These are phyloP conservation scores for Acephala macrosclerotiorum DNA, from an alignment of 2,329 filamentous ascomycete species.

Conservation along the genomic window DNA sequence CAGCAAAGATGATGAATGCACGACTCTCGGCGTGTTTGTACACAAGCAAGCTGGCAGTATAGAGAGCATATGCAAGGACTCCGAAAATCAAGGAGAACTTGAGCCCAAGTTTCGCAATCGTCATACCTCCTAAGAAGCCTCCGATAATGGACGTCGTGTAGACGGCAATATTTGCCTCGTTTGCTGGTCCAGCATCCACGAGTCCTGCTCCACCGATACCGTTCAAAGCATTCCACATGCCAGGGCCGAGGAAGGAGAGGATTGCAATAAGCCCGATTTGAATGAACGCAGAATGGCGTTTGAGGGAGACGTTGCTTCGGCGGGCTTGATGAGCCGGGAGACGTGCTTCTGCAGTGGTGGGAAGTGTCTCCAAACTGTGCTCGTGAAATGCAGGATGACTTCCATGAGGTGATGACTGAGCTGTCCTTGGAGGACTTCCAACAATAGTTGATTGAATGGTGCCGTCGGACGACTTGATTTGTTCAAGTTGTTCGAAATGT, in stretches of 20 bases:
- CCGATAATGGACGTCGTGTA: conserved; percentile 59
- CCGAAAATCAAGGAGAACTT: conserved; percentile 72
- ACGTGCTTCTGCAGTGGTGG: neutral
- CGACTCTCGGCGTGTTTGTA: conserved; percentile 64
- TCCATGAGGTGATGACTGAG: neutral
- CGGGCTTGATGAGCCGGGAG: neutral
- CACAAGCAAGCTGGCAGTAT: conserved; percentile 72
- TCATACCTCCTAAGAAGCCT: conserved; percentile 74
- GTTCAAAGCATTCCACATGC: conserved; percentile 73
- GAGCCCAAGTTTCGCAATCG: conserved; percentile 77
- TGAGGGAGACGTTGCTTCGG: neutral
- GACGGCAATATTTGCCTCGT: conserved; percentile 51
- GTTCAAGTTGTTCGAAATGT: too few species aligned
- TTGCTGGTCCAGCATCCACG: conserved; percentile 58
- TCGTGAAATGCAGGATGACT: too few species aligned
- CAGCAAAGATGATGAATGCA: conserved; percentile 77
- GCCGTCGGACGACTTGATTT: neutral
- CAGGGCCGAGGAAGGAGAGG: conserved; percentile 73
- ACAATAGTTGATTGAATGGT: neutral
- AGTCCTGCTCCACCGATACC: conserved; percentile 70
- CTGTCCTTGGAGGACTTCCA: neutral
- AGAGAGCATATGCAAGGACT: conserved; percentile 77
- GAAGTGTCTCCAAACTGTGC: neutral
- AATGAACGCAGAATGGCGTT: neutral
- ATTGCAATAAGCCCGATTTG: conserved; percentile 74